Percentiles rank a stretch among this genome's conserved stretches.
phyloP scores from a whole-genome alignment of 2,329 filamentous ascomycete species.

The Penicillium sp. region DNA sequence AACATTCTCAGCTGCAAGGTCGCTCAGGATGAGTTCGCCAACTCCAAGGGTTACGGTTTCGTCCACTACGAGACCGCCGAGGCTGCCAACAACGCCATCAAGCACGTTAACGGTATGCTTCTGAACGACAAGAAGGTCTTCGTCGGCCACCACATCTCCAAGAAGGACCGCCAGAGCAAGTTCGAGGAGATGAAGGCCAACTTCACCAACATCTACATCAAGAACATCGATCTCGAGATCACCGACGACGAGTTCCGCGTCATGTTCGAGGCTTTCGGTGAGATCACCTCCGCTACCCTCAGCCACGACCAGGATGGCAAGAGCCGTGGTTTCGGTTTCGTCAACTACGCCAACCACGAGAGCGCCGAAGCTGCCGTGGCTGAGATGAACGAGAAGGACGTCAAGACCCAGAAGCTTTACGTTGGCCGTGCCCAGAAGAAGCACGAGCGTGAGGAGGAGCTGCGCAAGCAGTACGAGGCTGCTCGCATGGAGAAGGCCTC shows the following conservation, averaged over 20 bases:
- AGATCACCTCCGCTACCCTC: conserved; percentile 93
- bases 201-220: conserved; percentile 99
- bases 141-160: conserved; percentile 97
- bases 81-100: conserved; percentile 94
- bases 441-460: conserved; percentile 98
- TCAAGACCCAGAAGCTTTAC: conserved; percentile 93
- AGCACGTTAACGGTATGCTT: conserved; percentile 99
- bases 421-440: conserved; percentile 99
- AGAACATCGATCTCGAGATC: conserved; percentile 86
- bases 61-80: conserved; percentile 99
- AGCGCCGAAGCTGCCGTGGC: conserved; percentile 83
- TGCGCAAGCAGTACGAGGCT: conserved; percentile 97
- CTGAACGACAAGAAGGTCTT: conserved; percentile 99
- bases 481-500: conserved; percentile 96
- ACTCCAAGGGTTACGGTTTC: conserved; percentile 98
- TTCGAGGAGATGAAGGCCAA: conserved; percentile 99
- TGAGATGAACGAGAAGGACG: conserved; percentile 85
- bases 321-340: conserved; percentile 93
- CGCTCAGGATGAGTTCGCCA: conserved; percentile 92
- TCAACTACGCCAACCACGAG: conserved; percentile 93
- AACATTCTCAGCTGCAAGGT: conserved; percentile 99
- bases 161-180: conserved; percentile 99
- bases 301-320: conserved; percentile 87
- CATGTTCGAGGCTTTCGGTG: conserved; percentile 87
- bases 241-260: conserved; percentile 92